These are phyloP conservation scores for Trapa incisa DNA, from an alignment of 345 rosid species.

Conservation along the genomic window DNA sequence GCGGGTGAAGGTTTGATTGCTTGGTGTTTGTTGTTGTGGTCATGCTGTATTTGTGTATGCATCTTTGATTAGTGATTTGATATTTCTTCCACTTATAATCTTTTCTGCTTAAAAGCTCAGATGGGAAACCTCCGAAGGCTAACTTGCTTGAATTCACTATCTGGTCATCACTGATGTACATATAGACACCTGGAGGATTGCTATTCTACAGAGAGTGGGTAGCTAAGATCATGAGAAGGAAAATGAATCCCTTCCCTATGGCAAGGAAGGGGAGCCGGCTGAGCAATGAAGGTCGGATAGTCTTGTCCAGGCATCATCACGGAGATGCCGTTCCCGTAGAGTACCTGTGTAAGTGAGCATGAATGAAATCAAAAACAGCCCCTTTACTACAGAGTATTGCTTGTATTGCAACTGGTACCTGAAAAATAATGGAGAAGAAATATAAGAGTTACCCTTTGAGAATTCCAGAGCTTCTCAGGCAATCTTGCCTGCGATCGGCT, in stretches of 20 bases:
- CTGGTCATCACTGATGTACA: background rate
- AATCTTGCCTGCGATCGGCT: constrained; percentile 19
- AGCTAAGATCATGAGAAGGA: constrained; percentile 36
- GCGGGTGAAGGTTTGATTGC: background rate
- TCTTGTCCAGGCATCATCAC: constrained; percentile 87
- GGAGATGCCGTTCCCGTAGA: constrained; percentile 45
- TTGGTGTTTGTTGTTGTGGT: constrained; percentile 4
- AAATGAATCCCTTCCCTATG: constrained; percentile 52
- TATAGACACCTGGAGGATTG: no score
- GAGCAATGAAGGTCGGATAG: constrained; percentile 67
- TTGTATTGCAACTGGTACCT: background rate
- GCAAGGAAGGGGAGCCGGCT: constrained; percentile 85
- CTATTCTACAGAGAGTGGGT: background rate
- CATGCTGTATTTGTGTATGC: constrained; percentile 2
- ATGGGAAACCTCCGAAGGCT: background rate
- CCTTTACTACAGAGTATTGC: no score
- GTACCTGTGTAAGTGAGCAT: constrained; percentile 21
- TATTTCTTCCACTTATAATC: background rate
- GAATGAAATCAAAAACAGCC: background rate
- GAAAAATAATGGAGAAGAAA: background rate
- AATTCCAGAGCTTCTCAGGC: constrained; percentile 25
- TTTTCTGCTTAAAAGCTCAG: no score
- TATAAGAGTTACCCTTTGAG: constrained; percentile 27
- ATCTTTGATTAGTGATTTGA: constrained; percentile 4
- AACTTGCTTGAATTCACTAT: background rate